Conservation (phyloP, 129 eudicot genomes). For the Flaveria trinervia region DNA sequence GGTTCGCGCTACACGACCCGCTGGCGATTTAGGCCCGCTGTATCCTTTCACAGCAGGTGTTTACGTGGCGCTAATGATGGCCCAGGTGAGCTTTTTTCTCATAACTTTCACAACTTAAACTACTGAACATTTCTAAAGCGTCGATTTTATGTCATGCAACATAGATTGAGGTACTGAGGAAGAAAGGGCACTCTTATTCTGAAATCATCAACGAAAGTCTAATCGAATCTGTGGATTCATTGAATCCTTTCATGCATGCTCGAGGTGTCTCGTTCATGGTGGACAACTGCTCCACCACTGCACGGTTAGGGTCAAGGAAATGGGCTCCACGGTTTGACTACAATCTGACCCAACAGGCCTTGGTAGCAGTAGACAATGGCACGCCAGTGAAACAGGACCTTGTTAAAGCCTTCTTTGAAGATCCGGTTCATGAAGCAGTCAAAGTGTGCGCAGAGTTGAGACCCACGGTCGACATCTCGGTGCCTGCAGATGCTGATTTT, state of each 20-base stretch:
- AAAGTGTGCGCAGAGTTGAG: conserved; percentile 88
- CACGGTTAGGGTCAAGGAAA: conserved; percentile 82
- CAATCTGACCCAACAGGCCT: conserved; percentile 80
- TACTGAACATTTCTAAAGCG: neutral
- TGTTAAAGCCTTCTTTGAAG: conserved; percentile 74
- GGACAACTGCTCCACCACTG: conserved; percentile 94
- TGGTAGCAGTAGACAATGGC: conserved; percentile 75
- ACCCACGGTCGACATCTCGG: conserved; percentile 90
- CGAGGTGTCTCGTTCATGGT: conserved; percentile 98
- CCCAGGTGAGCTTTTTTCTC: conserved; percentile 58
- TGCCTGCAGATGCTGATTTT: conserved; percentile 83
- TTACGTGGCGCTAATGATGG: conserved; percentile 95
- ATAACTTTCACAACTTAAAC: neutral
- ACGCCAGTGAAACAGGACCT: conserved; percentile 68
- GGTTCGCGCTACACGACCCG: conserved; percentile 74
- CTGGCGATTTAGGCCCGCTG: conserved; percentile 84
- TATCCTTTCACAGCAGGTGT: conserved; percentile 99
- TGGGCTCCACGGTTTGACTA: conserved; percentile 96
- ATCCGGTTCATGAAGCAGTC: conserved; percentile 81
- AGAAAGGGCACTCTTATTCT: conserved; percentile 92
- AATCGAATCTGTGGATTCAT: conserved; percentile 89
- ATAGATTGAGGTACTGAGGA: conserved; percentile 87
- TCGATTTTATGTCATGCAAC: neutral
- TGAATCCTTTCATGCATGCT: conserved; percentile 98
- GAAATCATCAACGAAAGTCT: conserved; percentile 95